phyloP scores from a whole-genome alignment of 805 yeast genomes.

The Metschnikowia drakensbergensis region DNA sequence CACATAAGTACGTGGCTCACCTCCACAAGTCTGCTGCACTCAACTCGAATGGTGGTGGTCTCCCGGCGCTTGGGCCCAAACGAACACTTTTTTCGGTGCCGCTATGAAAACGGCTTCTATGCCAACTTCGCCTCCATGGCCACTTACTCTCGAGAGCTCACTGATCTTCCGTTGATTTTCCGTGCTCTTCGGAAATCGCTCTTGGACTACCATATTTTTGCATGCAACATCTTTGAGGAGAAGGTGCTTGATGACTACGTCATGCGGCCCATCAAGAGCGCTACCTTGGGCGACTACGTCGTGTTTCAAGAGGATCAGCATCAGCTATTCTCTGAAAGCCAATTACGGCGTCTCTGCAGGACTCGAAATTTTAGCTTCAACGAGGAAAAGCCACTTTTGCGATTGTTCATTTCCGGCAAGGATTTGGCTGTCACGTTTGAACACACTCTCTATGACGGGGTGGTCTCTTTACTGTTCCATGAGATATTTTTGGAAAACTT shows the following conservation, averaged over 20 bases:
- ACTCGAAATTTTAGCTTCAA: constrained; percentile 20
- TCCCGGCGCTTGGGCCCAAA: constrained; percentile 26
- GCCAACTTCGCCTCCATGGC: constrained; percentile 34
- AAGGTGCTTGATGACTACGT: constrained; percentile 9
- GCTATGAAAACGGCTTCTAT: constrained; percentile 29
- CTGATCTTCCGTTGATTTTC: constrained; percentile 16
- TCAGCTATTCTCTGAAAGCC: constrained; percentile 25
- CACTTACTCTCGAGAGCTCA: constrained; percentile 24
- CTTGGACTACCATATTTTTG: constrained; percentile 32
- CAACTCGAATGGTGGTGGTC: neutral
- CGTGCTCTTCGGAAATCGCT: constrained; percentile 30
- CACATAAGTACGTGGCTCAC: neutral
- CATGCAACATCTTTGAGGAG: constrained; percentile 29
- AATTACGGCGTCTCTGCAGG: constrained; percentile 21
- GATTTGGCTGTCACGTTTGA: constrained; percentile 29
- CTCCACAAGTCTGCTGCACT: neutral
- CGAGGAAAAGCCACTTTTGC: constrained; percentile 27
- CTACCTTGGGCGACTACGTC: constrained; percentile 26
- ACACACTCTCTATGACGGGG: constrained; percentile 40
- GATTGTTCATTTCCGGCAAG: constrained; percentile 23
- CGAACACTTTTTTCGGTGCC: constrained; percentile 34
- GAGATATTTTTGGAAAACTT: constrained; percentile 30
- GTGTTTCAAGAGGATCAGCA: constrained; percentile 13
- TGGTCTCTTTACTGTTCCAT: constrained; percentile 33
- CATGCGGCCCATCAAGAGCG: constrained; percentile 24